Evolutionary conservation across 1,284 basidiomycete species (phyloP), one percentile per base, ranked within the genome.

Genomic region (Jaminaea rosea): DNA sequence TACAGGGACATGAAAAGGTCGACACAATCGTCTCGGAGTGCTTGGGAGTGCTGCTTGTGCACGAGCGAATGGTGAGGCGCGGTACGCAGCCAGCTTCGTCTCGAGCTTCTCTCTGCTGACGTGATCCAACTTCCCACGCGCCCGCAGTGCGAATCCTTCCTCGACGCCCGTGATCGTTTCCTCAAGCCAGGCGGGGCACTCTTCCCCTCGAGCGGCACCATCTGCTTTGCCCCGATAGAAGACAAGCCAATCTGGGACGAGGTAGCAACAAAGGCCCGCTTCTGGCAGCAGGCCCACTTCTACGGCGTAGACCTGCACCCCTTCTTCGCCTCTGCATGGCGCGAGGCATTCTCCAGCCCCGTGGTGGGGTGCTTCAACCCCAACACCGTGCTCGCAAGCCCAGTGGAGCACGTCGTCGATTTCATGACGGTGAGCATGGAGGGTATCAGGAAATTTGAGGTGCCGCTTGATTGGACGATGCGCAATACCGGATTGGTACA

Each of bases 41-140:
- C 24, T 76, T 79, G 10, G 78, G 78, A 3, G 78, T 79, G 13
- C 55, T 79, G 65, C 63, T 79, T 24, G 69, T 79, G 10, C 78
- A 79, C 54, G 78, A 79, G 58, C 65, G 78, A 17, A 79, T 79
- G 78, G n/a, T n/a, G n/a, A n/a, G n/a, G n/a, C n/a, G n/a, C n/a
- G n/a, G n/a, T n/a, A n/a, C n/a, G n/a, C n/a, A n/a, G n/a, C n/a
- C n/a, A n/a, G n/a, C n/a, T n/a, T n/a, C n/a, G n/a, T n/a, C n/a
- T n/a, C n/a, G n/a, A n/a, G n/a, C n/a, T n/a, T n/a, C n/a, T n/a
- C n/a, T n/a, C n/a, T n/a, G n/a, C n/a, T n/a, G n/a, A n/a, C n/a
- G n/a, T n/a, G n/a, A n/a, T n/a, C n/a, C n/a, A n/a, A n/a, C n/a
- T n/a, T n/a, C n/a, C n/a, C n/a, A n/a, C n/a, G n/a, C n/a, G n/a